A percentile compares a stretch with the other conserved stretches of the same genome.
Evolutionary conservation across 139 green algal species (phyloP).

Genomic region (Ettlia oleoabundans): DNA sequence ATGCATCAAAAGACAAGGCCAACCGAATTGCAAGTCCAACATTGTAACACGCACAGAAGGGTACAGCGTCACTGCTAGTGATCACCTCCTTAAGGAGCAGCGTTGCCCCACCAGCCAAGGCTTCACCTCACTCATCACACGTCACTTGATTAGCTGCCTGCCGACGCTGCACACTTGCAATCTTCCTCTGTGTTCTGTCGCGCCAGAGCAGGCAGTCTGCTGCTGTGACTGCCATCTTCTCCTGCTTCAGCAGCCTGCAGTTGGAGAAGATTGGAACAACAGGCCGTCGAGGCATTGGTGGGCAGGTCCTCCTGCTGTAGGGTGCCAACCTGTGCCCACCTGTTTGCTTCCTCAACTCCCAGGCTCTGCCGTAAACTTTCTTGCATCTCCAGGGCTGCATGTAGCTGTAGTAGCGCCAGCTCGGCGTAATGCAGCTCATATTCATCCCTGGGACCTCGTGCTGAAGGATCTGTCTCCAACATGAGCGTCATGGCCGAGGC

Average conservation of each 20-base stretch:
- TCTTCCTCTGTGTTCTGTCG: background rate
- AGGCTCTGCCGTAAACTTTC: background rate
- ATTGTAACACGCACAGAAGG: too few species aligned
- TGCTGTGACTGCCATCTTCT: background rate
- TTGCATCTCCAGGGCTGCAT: background rate
- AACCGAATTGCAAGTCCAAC: too few species aligned
- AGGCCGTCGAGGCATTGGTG: too few species aligned
- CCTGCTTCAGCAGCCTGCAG: slow-evolving; percentile 3
- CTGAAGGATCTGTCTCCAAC: slow-evolving; percentile 26
- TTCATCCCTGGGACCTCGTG: background rate
- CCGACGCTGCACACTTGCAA: background rate
- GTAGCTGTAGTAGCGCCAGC: slow-evolving; percentile 5
- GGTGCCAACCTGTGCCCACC: too few species aligned
- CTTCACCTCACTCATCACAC: background rate
- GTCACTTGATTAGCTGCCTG: background rate
- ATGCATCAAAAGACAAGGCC: too few species aligned
- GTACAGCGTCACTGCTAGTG: too few species aligned
- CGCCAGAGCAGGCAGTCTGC: slow-evolving; percentile 4
- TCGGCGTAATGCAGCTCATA: slow-evolving; percentile 16
- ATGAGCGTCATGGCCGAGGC: slow-evolving; percentile 2
- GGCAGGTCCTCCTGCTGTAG: too few species aligned
- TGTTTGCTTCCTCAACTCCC: background rate
- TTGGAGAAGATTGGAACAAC: too few species aligned
- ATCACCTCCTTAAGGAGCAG: too few species aligned
- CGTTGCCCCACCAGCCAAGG: background rate